Base-by-base conservation (phyloP, 2,329 filamentous ascomycete genomes). In the Septoria linicola region DNA sequence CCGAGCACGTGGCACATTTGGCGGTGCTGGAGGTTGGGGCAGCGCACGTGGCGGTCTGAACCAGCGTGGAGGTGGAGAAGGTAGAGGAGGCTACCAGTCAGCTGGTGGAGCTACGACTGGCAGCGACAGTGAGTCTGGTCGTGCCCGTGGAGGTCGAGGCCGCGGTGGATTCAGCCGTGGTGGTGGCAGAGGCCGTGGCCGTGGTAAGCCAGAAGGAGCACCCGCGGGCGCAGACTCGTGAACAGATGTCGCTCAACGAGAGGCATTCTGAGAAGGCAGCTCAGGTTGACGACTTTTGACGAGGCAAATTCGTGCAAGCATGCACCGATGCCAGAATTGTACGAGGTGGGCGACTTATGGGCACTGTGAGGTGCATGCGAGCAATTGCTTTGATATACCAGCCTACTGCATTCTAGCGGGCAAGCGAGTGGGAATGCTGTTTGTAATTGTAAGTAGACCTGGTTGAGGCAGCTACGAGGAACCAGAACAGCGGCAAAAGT, bases 61-160 rank as follows among this genome's bases (percentile, higher is more conserved):
- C 31, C 55, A 57, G 35, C 88, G 87, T 49, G 88, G 84, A 46
- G 89, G 88, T 6, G 61, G 57, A 36, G 63, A 60, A 35, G 57
- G 61, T 41, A 53, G 65, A 40, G 63, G 59, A 30, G 66, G 66
- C 25, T 68, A 68, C 42, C 65, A 67, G 41, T 66, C 63, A 40
- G 58, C 64, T 17, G 64, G 66, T 13, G 65, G 65, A 16, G 65
- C 66, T 5, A 66, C 59, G 3, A 68, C 66, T 19, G 66, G 66
- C 32, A 91, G 85, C 54, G 84, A 86, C 66, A 88, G 85, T 61
- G 88, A 90, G 65, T 76, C 78, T 58, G 85, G 88, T 53, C 79
- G 82, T 54, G 79, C 78, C 21, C 77, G 79, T 40, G 76, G 75
- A 31, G 65, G 68, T 19, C 62, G 66, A 44, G 64, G 67, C 14